phyloP scores from a whole-genome alignment of 2,329 filamentous ascomycete genomes.

The Byssoonygena ceratinophila region DNA sequence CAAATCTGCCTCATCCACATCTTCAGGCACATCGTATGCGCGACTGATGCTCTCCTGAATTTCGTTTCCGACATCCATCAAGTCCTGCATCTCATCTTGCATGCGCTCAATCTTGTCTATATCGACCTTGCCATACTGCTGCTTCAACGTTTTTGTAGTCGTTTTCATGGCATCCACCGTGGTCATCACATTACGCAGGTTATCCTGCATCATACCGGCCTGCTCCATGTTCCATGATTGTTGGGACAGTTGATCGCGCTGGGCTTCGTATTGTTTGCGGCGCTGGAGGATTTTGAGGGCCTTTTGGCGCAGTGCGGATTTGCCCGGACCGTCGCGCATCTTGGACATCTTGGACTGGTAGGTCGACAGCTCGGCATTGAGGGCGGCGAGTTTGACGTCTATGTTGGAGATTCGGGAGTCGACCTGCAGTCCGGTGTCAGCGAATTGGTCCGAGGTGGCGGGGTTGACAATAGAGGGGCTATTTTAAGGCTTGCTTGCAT shows the following conservation, averaged over 20 bases:
- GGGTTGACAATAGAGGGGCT: conserved; percentile 4
- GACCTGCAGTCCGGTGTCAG: conserved; percentile 41
- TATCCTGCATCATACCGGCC: conserved; percentile 96
- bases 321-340: conserved; percentile 93
- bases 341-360: conserved; percentile 81
- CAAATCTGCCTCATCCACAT: conserved; percentile 90
- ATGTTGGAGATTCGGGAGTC: conserved; percentile 74
- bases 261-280: conserved; percentile 84
- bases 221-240: conserved; percentile 99
- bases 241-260: conserved; percentile 84
- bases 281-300: conserved; percentile 88
- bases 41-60: conserved; percentile 89
- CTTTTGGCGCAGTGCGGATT: conserved; percentile 84
- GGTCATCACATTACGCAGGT: conserved; percentile 96
- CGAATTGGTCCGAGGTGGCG: conserved; percentile 15
- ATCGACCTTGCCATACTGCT: conserved; percentile 95
- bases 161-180: conserved; percentile 97
- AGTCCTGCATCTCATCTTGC: conserved; percentile 97
- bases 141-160: conserved; percentile 81
- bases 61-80: conserved; percentile 96
- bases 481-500: conserved; percentile 42
- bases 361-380: conserved; percentile 78
- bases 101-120: conserved; percentile 94
- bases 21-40: conserved; percentile 89
- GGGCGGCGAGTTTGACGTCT: conserved; percentile 86